Conservation (phyloP, 805 yeast species). For the Sugiyamaella chiloensis region DNA sequence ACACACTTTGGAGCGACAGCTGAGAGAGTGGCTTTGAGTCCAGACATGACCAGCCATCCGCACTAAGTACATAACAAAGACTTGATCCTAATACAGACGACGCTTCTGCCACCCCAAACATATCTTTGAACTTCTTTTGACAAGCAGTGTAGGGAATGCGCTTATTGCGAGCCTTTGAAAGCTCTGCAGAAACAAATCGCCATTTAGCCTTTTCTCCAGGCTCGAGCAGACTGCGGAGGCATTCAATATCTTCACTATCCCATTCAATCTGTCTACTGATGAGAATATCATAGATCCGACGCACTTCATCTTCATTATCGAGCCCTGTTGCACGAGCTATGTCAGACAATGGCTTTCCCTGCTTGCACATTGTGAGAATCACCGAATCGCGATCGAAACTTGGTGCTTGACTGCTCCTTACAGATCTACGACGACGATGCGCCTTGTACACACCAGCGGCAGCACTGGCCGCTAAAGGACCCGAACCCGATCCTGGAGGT, state of each 20-base stretch:
- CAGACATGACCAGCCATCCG: slow-evolving; percentile 45
- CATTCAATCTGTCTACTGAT: slow-evolving; percentile 29
- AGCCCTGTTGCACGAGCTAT: slow-evolving; percentile 61
- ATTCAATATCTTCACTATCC: slow-evolving; percentile 44
- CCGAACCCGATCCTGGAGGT: too few relatives aligned
- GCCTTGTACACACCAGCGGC: slow-evolving; percentile 8
- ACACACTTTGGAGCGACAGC: slow-evolving; percentile 16
- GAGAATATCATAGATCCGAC: slow-evolving; percentile 12
- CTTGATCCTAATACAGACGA: slow-evolving; percentile 47
- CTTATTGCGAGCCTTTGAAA: slow-evolving; percentile 33
- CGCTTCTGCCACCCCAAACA: slow-evolving; percentile 54
- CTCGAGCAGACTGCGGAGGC: slow-evolving; percentile 46
- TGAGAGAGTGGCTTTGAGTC: slow-evolving; percentile 23
- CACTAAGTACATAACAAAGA: slow-evolving; percentile 49
- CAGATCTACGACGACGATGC: slow-evolving; percentile 13
- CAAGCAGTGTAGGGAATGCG: slow-evolving; percentile 53
- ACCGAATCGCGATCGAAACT: slow-evolving; percentile 62
- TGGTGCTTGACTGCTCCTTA: slow-evolving; percentile 39
- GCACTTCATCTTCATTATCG: slow-evolving; percentile 44
- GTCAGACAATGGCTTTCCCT: slow-evolving; percentile 68
- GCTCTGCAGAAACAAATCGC: slow-evolving; percentile 50
- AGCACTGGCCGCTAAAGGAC: background rate
- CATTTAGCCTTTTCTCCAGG: slow-evolving; percentile 58
- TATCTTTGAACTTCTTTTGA: slow-evolving; percentile 50
- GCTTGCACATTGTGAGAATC: slow-evolving; percentile 55